Evolutionary conservation across 1,284 basidiomycete species (phyloP), one percentile per base, ranked within the genome.

Genomic region (Vanrija pseudolonga): DNA sequence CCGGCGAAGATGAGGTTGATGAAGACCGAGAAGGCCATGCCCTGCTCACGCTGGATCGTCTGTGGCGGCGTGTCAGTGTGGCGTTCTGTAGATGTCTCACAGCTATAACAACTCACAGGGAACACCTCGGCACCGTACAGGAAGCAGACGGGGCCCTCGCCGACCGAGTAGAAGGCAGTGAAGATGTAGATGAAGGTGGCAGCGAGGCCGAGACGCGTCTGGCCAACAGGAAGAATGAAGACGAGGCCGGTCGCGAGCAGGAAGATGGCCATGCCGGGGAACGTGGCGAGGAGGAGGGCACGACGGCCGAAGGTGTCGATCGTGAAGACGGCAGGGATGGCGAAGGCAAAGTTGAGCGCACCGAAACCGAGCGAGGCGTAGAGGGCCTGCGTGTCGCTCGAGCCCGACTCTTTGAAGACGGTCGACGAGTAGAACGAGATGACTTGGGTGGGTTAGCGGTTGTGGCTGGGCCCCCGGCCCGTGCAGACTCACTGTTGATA

Each of bases 101-200:
- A 15, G 32, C 14, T 32, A 12, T 12, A 12, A 15, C 32, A 12
- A 32, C 32, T 32, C 12, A 32, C 32, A 15, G 77, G 77, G 71
- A 77, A 80, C 12, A 76, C 78, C 63, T 79, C 78, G 14, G 79
- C 78, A 15, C 72, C 73, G 65, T 80, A 80, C 22, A 62, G 67
- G 61, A 65, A 69, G 0, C 87, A 87, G 3, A 89, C 88, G 6
- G 89, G 89, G 0, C 89, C 88, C 72, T 87, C 85, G 23, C 87
- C 86, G 2, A 66, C 49, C 3, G 62, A 64, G 57, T 69, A 69
- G 22, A 54, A 51, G 9, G 52, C 53, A 17, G 60, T 60, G 52
- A 64, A 86, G 82, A 69, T 49, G 53, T 69, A 69, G 39, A 69
- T 53, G 44, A 64, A 64, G 11, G 56, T 37, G 1, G 63, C 60